Base-by-base conservation (phyloP, 2,329 filamentous ascomycete species). In the Penicillium concentricum region DNA sequence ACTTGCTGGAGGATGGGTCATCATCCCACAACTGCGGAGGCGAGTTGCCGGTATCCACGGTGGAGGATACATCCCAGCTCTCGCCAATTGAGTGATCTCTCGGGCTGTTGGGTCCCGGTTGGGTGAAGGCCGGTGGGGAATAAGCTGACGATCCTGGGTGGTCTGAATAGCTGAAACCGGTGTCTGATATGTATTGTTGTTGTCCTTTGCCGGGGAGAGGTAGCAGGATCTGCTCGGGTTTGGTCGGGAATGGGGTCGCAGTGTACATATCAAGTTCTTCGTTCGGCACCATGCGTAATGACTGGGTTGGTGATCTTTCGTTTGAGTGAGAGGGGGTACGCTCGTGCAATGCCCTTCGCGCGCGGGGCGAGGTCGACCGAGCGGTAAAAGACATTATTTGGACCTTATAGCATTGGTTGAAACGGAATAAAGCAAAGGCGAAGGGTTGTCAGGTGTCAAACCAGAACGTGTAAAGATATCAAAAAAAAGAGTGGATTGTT, bases 251-350 rank as follows among this genome's bases (percentile, higher is more conserved):
- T 16, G 78, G 77, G 16, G 72, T 77, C 37, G 72, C 63, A 12
- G 72, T 69, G 62, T 78, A 78, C 49, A 78, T 66, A 61, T 76
- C 67, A 44, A 63, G 64, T 47, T 74, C 72, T 51, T 75, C 72
- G 56, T 71, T 63, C 2, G 56, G 49, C 24, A 73, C 66, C 48
- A 75, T 61, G 38, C 76, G 75, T 39, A 75, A 61, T 12, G 74
- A 74, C n/a, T 69, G 63, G n/a, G 69, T 59, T 5, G 69, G 69
- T 9, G 74, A 72, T 52, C 66, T 63, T 64, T 78, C 72, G 60
- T 81, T 81, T 43, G 72, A 73, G 54, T 79, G 74, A 30, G 78
- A 80, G 38, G 73, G 71, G 24, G 69, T 76, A 60, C 77, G 74
- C 67, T 80, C 78, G 67, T 78, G 75, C 51, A 80, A 73, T 55